Evolutionary conservation across 1,139 yeast genomes (phyloP).

Genomic region (Pichia sp.): DNA sequence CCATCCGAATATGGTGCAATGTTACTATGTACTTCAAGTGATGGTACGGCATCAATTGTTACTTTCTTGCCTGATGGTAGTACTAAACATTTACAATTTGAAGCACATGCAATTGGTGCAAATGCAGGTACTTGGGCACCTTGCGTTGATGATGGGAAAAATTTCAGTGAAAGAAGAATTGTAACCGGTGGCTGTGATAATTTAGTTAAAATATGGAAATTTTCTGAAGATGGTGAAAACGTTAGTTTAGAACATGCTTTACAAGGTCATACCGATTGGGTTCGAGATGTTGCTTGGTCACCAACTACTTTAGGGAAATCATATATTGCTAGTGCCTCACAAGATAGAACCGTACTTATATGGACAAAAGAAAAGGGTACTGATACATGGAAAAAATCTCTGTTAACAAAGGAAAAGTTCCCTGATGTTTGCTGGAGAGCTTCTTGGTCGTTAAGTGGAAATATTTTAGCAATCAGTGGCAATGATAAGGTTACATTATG

Average conservation of each 20-base stretch:
- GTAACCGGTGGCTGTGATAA: conserved; percentile 96
- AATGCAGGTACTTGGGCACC: conserved; percentile 98
- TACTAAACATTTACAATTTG: conserved; percentile 48
- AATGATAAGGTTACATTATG: conserved; percentile 95
- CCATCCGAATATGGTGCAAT: conserved; percentile 96
- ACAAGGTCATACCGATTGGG: conserved; percentile 96
- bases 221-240: conserved; percentile 46
- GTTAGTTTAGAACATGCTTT: conserved; percentile 70
- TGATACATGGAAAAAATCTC: conserved; percentile 64
- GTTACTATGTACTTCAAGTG: conserved; percentile 84
- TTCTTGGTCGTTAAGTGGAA: conserved; percentile 95
- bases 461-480: conserved; percentile 89
- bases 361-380: conserved; percentile 71
- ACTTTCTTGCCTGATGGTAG: conserved; percentile 91
- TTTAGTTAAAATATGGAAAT: conserved; percentile 85
- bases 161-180: conserved; percentile 44
- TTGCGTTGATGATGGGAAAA: conserved; percentile 30
- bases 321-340: conserved; percentile 96
- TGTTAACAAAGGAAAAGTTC: conserved; percentile 71
- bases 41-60: conserved; percentile 83
- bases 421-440: conserved; percentile 99
- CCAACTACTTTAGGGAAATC: conserved; percentile 82
- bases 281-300: conserved; percentile 97
- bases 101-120: conserved; percentile 90
- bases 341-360: conserved; percentile 87